Conservation (phyloP, 139 green algal genomes). For the Chlamydomonas incerta region DNA sequence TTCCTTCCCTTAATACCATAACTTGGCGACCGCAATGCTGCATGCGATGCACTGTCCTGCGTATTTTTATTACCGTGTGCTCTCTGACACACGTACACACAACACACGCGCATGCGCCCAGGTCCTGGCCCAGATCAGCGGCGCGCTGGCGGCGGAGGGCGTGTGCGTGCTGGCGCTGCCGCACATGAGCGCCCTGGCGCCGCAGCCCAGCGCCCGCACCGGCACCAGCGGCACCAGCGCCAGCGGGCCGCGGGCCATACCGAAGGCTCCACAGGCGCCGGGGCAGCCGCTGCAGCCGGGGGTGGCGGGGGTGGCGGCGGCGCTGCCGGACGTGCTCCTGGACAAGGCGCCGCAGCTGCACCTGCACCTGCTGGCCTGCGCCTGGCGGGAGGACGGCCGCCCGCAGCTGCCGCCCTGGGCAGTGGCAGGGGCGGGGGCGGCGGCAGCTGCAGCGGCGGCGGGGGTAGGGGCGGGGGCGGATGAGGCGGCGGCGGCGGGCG, state of each 20-base stretch:
- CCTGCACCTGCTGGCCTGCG: constrained; percentile 8
- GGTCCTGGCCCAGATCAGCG: background rate
- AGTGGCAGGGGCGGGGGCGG: background rate
- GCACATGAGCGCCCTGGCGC: background rate
- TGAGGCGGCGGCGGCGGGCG: background rate
- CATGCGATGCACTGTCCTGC: background rate
- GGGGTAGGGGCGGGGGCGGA: background rate
- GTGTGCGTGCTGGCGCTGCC: background rate
- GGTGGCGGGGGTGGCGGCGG: background rate
- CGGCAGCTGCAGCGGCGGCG: background rate
- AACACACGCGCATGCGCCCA: background rate
- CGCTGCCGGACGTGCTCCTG: background rate
- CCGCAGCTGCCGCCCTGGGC: background rate
- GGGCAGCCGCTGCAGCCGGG: background rate
- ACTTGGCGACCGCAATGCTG: too few relatives aligned
- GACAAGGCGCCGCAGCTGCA: constrained; percentile 27
- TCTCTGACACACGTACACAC: background rate
- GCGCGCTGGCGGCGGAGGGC: background rate
- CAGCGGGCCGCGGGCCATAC: too few relatives aligned
- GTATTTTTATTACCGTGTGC: too few relatives aligned
- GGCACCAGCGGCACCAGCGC: background rate
- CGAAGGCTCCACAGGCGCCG: background rate
- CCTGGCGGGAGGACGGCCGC: background rate
- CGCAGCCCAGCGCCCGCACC: background rate
- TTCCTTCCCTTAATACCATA: too few relatives aligned